Base-by-base conservation (phyloP, 306 rosid genomes). In the Malus fusca region DNA sequence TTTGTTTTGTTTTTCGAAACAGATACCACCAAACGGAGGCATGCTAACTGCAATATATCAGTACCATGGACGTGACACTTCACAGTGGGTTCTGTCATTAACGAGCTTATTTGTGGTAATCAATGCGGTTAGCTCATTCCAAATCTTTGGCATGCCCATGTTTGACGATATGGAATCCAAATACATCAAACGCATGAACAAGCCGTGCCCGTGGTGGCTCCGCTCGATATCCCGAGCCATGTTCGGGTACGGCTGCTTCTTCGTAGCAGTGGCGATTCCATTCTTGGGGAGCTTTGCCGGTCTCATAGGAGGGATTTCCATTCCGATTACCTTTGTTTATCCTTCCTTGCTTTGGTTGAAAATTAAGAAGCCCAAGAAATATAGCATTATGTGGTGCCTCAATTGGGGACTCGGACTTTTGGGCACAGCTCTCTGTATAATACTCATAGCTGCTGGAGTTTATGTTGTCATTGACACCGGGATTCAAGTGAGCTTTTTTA, bases 61-160 rank as follows among this genome's bases (percentile, higher is more conserved):
- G 56, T 87, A 43, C 73, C 90, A 79, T 28, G 61, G 68, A 22
- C 83, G 66, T 4, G 88, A 84, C 83, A 80, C 77, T 2, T 74
- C 86, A 0, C 69, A 42, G 12, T 71, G 68, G 3, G 75, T 87
- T 40, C 65, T 84, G 6, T 86, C 76, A 31, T 22, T 87, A 21
- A 80, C 86, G 3, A 77, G 77, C 72, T 75, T 80, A 1, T 72
- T 84, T 14, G 72, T 87, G 30, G 35, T 84, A 65, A 59, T 84
- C 22, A 87, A 72, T 37, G 79, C 82, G 0, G 46, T 84, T 0
- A 71, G 85, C 78, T 71, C 85, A 0, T 86, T 86, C 68, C 89
- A 86, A 59, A 86, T 86, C 59, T 86, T 83, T 22, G 85, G 81
- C 37, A 87, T 84, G 88, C 86, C 88, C 1, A 68, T 71, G 69